phyloP scores from a whole-genome alignment of 805 yeast species.

The Wickerhamomyces rabaulensis region DNA sequence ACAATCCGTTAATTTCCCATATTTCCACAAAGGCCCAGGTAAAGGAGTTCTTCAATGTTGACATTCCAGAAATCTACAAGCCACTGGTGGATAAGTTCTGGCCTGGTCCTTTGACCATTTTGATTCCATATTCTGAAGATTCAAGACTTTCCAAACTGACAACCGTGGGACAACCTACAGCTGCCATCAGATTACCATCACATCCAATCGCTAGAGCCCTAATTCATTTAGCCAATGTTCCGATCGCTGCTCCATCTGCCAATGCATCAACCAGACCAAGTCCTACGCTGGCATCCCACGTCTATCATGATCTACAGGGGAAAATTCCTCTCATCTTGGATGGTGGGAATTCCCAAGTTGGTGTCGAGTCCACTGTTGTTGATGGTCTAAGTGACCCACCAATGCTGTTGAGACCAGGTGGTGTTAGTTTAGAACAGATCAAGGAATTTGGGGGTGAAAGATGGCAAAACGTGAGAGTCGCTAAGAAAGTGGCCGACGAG shows the following conservation, averaged over 20 bases:
- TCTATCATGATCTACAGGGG: conserved; percentile 70
- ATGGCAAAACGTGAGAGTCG: conserved; percentile 64
- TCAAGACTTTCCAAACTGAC: conserved; percentile 64
- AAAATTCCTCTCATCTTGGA: conserved; percentile 81
- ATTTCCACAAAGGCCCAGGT: conserved; percentile 75
- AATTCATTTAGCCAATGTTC: conserved; percentile 77
- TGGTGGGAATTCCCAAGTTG: conserved; percentile 86
- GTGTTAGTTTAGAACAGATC: conserved; percentile 78
- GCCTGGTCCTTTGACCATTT: conserved; percentile 95
- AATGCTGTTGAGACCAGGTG: conserved; percentile 89
- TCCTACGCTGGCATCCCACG: conserved; percentile 87
- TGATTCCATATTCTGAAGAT: conserved; percentile 53
- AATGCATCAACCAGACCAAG: conserved; percentile 94
- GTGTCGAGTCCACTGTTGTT: conserved; percentile 90
- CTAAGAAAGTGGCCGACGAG: conserved; percentile 53
- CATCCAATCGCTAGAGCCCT: conserved; percentile 89
- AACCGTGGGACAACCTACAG: conserved; percentile 84
- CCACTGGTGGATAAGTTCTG: conserved; percentile 67
- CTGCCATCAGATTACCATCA: conserved; percentile 86
- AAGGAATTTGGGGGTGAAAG: conserved; percentile 53
- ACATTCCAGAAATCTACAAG: conserved; percentile 64
- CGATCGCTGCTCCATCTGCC: conserved; percentile 97
- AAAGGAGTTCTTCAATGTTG: conserved; percentile 45
- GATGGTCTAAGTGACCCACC: conserved; percentile 88
- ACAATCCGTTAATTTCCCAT: conserved; percentile 91